phyloP scores from a whole-genome alignment of 148 eudicot species.

The Agrostemma githago region DNA sequence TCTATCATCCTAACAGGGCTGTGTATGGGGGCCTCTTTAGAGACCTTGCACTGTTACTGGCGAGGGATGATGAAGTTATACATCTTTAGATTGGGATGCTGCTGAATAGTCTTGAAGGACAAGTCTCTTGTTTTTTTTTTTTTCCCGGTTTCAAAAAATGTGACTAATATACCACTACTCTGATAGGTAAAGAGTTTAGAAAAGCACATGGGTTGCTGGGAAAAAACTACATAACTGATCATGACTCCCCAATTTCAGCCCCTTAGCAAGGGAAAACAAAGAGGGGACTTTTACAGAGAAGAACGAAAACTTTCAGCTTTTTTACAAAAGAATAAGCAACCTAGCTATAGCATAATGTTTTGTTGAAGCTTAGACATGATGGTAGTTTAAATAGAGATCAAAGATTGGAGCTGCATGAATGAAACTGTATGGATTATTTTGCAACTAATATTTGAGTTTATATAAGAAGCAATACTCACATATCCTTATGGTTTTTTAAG shows the following conservation, averaged over 20 bases:
- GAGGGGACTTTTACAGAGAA: background rate
- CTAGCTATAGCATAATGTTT: background rate
- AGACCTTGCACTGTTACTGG: background rate
- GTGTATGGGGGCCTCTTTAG: background rate
- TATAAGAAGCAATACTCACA: background rate
- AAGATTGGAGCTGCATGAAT: background rate
- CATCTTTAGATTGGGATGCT: background rate
- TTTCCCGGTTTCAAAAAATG: too few species aligned
- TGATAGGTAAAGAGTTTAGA: background rate
- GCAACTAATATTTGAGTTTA: too few species aligned
- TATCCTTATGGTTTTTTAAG: background rate
- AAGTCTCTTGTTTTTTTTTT: background rate
- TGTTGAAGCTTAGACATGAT: background rate
- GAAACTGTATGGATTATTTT: background rate
- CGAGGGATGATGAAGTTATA: background rate
- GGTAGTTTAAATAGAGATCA: background rate
- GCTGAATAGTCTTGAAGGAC: background rate
- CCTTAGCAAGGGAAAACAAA: background rate
- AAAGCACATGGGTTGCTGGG: background rate
- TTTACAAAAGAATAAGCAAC: background rate
- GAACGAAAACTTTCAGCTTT: background rate
- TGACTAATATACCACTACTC: background rate
- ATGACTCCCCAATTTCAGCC: background rate
- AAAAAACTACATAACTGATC: background rate
- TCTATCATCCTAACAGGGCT: background rate